Evolutionary conservation across 805 yeast genomes (phyloP).

Genomic region (Ogataea pini): DNA sequence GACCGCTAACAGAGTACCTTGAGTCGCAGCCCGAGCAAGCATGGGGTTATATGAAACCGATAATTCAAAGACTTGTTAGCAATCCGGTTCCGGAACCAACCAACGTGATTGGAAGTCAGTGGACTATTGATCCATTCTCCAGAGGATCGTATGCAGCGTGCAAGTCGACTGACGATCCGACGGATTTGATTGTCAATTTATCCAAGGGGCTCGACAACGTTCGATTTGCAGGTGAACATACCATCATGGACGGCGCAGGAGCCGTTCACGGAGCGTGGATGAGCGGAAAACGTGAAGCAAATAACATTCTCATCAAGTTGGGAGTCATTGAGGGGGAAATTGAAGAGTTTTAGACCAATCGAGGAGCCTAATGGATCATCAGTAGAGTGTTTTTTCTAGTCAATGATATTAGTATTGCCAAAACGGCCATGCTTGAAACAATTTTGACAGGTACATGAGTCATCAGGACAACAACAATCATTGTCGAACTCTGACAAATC

Average conservation of each 20-base stretch:
- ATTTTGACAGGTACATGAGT: constrained; percentile 32
- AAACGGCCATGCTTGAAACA: constrained; percentile 36
- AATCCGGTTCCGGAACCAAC: constrained; percentile 33
- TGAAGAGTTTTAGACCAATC: constrained; percentile 34
- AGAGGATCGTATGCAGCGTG: constrained; percentile 84
- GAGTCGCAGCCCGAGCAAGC: constrained; percentile 52
- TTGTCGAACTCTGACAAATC: constrained; percentile 27
- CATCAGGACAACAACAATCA: constrained; percentile 36
- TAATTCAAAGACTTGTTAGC: constrained; percentile 32
- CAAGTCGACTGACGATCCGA: constrained; percentile 67
- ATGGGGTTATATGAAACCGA: constrained; percentile 61
- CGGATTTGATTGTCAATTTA: constrained; percentile 60
- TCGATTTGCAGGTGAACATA: constrained; percentile 91
- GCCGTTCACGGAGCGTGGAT: constrained; percentile 91
- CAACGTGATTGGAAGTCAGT: constrained; percentile 55
- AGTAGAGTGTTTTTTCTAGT: too few relatives aligned
- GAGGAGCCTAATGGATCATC: too few relatives aligned
- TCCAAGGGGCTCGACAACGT: constrained; percentile 58
- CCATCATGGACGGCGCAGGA: constrained; percentile 83
- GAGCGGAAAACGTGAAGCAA: constrained; percentile 50
- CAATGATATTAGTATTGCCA: constrained; percentile 16
- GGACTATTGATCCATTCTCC: constrained; percentile 80
- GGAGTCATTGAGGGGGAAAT: constrained; percentile 35
- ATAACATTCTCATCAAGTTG: constrained; percentile 22
- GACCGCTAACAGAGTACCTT: constrained; percentile 66